Percentiles rank a stretch among this genome's conserved stretches.
Evolutionary conservation across 1,139 yeast genomes (phyloP).

Genomic region (Insectozyma bohioensis): DNA sequence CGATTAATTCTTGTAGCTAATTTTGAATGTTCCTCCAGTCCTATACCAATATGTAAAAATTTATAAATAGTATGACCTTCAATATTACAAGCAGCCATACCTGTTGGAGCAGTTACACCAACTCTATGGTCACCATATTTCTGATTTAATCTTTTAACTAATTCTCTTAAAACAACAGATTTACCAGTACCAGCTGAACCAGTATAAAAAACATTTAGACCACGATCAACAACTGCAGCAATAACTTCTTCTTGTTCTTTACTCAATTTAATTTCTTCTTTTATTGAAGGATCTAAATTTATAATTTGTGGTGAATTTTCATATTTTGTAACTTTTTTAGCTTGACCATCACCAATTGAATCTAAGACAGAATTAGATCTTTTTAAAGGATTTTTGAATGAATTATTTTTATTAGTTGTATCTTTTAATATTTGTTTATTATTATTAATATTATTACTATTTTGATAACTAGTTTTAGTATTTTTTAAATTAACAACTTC

Average conservation of each 20-base stretch:
- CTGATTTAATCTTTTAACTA: constrained; percentile 47
- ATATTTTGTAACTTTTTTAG: constrained; percentile 22
- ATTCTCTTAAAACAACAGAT: constrained; percentile 65
- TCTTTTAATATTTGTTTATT: background rate
- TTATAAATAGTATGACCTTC: constrained; percentile 82
- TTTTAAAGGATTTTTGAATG: constrained; percentile 3
- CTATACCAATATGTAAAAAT: constrained; percentile 78
- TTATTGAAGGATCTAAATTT: background rate
- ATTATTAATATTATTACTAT: no score
- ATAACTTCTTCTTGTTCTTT: constrained; percentile 72
- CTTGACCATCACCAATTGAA: constrained; percentile 19
- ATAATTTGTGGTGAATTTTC: constrained; percentile 1
- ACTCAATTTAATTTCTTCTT: constrained; percentile 20
- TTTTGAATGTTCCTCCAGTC: constrained; percentile 45
- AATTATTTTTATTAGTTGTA: background rate
- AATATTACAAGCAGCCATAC: constrained; percentile 84
- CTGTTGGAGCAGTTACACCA: constrained; percentile 90
- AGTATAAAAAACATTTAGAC: constrained; percentile 62
- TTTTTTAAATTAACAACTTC: constrained; percentile 3
- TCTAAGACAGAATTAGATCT: constrained; percentile 12
- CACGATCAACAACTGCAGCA: constrained; percentile 57
- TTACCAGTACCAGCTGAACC: constrained; percentile 89
- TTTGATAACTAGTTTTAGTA: background rate
- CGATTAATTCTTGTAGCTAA: constrained; percentile 47
- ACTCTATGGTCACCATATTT: constrained; percentile 41